Base-by-base conservation (phyloP, 2,329 filamentous ascomycete genomes). In the Sporothrix schenckii region DNA sequence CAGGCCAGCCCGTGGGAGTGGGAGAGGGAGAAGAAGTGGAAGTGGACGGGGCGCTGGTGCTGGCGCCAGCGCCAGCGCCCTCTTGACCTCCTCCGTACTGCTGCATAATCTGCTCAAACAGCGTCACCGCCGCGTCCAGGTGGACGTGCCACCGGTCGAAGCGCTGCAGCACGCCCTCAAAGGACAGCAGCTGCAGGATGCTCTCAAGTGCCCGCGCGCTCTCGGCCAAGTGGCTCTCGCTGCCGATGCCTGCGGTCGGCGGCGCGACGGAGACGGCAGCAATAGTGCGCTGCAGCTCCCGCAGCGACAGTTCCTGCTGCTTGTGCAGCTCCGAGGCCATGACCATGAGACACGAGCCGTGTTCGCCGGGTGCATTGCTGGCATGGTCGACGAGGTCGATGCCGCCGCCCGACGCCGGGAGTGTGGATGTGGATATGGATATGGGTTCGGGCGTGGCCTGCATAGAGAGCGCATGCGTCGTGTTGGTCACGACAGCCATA, bases 401-500 rank as follows among this genome's bases (percentile, higher is more conserved):
- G 19, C 27, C 27, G 41, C 41, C 44, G 52, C 63, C 27, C 21
- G 66, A 14, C n/a, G 49, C 21, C 30, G 27, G 21, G 11, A 44
- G 13, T 24, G 63, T 34, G 34, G 7, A 6, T 34, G 34, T 7
- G 34, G 34, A 2, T 9, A 2, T 34, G 30, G 30, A 34, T 3
- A 34, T 34, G 34, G 34, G 34, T 1, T 34, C 34, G 34, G 34
- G 34, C 7, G 34, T 34, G 34, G 34, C 7, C 34, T 9, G 1
- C 34, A 34, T 0, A 34, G 34, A 34, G n/a, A 34, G 66, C 1
- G 67, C 41, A 11, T 53, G 34, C 1, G 58, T 34, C 21, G 68
- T 77, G 70, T 78, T 78, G 69, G 83, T 77, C 47, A 83, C 77
- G 47, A 85, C 79, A 72, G 82, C 82, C 74, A 86, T 85, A 77